phyloP scores from a whole-genome alignment of 768 basidiomycete genomes.

The Auricularia sp. region DNA sequence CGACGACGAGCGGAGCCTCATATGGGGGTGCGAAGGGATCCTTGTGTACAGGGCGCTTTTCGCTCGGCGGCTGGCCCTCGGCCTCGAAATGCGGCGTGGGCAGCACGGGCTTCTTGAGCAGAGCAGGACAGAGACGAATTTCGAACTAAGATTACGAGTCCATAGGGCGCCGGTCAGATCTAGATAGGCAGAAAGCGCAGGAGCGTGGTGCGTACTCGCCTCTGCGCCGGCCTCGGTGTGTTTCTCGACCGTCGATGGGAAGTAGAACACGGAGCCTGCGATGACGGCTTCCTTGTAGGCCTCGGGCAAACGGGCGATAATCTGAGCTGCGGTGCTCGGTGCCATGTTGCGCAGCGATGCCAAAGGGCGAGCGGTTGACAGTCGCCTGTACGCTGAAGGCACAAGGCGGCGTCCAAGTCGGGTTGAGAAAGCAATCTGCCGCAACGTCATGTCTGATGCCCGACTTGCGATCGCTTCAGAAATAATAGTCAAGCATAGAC shows the following conservation, averaged over 20 bases:
- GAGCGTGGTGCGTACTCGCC: conserved; percentile 29
- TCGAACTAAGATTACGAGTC: conserved; percentile 50
- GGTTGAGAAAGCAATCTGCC: too few relatives aligned
- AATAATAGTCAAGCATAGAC: too few relatives aligned
- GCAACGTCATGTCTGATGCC: too few relatives aligned
- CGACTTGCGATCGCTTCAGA: too few relatives aligned
- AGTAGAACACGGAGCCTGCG: conserved; percentile 65
- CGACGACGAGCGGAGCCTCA: conserved; percentile 61
- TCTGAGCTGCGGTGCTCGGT: conserved; percentile 26
- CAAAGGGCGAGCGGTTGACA: too few relatives aligned
- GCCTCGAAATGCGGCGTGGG: conserved; percentile 34
- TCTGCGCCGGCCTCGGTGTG: conserved; percentile 55
- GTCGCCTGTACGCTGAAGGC: too few relatives aligned
- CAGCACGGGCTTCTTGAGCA: conserved; percentile 65
- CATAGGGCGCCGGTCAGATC: too few relatives aligned
- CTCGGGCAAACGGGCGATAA: conserved; percentile 45
- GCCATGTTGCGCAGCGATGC: neutral
- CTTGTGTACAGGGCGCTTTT: conserved; percentile 20
- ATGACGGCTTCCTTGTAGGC: conserved; percentile 48
- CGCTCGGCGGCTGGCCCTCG: conserved; percentile 15
- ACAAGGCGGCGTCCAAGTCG: too few relatives aligned
- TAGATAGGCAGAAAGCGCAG: too few relatives aligned
- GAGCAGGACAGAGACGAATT: conserved; percentile 73
- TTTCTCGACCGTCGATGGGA: conserved; percentile 57
- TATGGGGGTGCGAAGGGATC: conserved; percentile 90